Evolutionary conservation across 208 protist genomes (phyloP), one percentile per base, ranked within the genome.

Genomic region (Jaenimonas drosophilae): DNA sequence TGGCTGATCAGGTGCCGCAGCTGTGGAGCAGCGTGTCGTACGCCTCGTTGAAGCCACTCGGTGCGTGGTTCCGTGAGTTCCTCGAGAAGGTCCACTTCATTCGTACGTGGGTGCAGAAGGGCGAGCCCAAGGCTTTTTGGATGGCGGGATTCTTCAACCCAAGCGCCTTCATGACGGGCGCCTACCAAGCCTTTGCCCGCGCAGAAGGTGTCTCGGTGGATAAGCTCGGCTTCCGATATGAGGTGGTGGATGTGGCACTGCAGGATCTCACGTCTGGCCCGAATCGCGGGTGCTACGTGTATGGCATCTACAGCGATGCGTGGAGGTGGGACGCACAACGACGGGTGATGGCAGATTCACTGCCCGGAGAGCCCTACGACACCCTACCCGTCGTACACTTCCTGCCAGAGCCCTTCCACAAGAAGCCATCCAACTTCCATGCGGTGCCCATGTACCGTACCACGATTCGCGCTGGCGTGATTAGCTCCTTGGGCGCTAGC

Each of bases 121-220:
- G 96, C 1, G 71, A 89, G 53, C 97, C 97, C 29, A 67, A 41
- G 14, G 72, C 73, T 20, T 99, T 96, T 71, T 98, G 94, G 94
- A 76, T 99, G 25, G 78, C 88, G 28, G 95, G 94, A 29, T 97
- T 99, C 69, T 99, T 97, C 77, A 99, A 98, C 77, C 96, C 96
- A 31, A 98, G 98, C 69, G 96, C 91, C 28, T 99, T 99, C 70
- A 91, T 99, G 70, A 99, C 97, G 4, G 97, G 94, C 50, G 77
- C 88, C 20, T 91, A 96, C 39, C 97, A 98, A 55, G 74, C 92
- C 49, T 95, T 95, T 63, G 96, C 97, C 12, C 83, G 97, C 27
- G 80, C 93, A 29, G 89, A 98, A 63, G 63, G 73, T 19, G 73
- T 99, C 7, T 95, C 97, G 21, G 97, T 99, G 28, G 97, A 99